phyloP scores from a whole-genome alignment of 1,284 basidiomycete genomes.

The Limonomyces culmigenus region DNA sequence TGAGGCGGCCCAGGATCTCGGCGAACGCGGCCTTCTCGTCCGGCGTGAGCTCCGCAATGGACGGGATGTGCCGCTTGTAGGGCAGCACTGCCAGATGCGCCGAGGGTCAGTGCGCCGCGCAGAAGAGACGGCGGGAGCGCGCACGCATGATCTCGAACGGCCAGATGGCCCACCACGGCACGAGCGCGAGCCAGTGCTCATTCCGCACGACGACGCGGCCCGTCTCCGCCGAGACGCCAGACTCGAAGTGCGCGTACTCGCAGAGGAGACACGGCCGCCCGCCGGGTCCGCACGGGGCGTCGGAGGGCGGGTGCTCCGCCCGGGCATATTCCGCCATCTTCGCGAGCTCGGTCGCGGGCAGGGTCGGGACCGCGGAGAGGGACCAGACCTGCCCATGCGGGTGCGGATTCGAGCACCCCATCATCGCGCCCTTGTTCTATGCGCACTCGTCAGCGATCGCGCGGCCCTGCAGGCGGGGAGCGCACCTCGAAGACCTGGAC shows the following conservation, averaged over 20 bases:
- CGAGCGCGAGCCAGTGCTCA: constrained; percentile 72
- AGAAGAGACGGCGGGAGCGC: constrained; percentile 2
- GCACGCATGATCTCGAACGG: constrained; percentile 77
- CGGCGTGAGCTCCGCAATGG: constrained; percentile 40
- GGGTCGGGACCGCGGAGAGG: constrained; percentile 55
- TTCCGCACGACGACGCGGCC: constrained; percentile 63
- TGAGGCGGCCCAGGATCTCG: constrained; percentile 43
- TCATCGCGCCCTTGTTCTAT: constrained; percentile 88
- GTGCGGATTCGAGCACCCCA: constrained; percentile 95
- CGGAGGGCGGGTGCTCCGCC: constrained; percentile 17
- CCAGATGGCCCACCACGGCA: constrained; percentile 97
- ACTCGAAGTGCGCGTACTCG: constrained; percentile 70
- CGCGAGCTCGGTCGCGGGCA: constrained; percentile 48
- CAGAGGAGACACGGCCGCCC: constrained; percentile 66
- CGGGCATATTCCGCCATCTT: constrained; percentile 42
- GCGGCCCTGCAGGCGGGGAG: background rate
- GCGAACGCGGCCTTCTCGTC: constrained; percentile 54
- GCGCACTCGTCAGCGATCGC: background rate
- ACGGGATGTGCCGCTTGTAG: constrained; percentile 61
- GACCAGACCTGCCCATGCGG: constrained; percentile 93
- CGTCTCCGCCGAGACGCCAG: constrained; percentile 22
- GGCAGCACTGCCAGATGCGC: constrained; percentile 43
- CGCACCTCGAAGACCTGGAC: constrained; percentile 83
- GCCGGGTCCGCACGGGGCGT: constrained; percentile 39
- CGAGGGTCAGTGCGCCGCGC: constrained; percentile 2